Evolutionary conservation across 306 rosid genomes (phyloP).

Genomic region (Quercus suber): DNA sequence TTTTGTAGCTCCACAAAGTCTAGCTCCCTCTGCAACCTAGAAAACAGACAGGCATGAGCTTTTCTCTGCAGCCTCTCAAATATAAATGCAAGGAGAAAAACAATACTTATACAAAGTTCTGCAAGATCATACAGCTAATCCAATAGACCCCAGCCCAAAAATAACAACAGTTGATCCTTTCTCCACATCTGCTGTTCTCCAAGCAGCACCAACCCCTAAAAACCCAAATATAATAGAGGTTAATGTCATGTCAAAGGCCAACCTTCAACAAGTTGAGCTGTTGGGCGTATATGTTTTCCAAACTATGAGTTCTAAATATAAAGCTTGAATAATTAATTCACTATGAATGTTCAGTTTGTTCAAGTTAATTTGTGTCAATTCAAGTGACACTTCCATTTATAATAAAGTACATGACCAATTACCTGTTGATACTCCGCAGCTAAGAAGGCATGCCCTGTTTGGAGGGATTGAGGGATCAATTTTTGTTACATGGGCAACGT

Average conservation of each 20-base stretch:
- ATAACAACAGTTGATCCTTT: slow-evolving; percentile 74
- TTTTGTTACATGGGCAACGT: slow-evolving; percentile 60
- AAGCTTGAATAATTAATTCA: background rate
- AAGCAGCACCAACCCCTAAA: slow-evolving; percentile 91
- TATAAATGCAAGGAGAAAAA: background rate
- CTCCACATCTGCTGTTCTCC: slow-evolving; percentile 81
- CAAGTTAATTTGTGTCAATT: background rate
- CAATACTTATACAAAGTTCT: background rate
- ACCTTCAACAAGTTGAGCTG: background rate
- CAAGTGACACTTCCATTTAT: background rate
- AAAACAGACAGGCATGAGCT: slow-evolving; percentile 15
- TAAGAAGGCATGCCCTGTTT: slow-evolving; percentile 65
- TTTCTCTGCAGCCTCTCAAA: background rate
- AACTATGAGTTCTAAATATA: background rate
- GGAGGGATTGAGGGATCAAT: slow-evolving; percentile 56
- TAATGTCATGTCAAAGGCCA: background rate
- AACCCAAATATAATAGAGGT: background rate
- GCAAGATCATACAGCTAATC: slow-evolving; percentile 63
- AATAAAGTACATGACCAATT: background rate
- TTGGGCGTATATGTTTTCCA: background rate
- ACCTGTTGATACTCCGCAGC: slow-evolving; percentile 91
- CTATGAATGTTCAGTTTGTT: background rate
- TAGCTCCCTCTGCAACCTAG: slow-evolving; percentile 91
- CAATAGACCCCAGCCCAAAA: slow-evolving; percentile 83
- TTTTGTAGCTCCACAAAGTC: slow-evolving; percentile 75